These are phyloP conservation scores for Solanum hybrid DNA, from an alignment of 305 asterid species.

Conservation along the genomic window DNA sequence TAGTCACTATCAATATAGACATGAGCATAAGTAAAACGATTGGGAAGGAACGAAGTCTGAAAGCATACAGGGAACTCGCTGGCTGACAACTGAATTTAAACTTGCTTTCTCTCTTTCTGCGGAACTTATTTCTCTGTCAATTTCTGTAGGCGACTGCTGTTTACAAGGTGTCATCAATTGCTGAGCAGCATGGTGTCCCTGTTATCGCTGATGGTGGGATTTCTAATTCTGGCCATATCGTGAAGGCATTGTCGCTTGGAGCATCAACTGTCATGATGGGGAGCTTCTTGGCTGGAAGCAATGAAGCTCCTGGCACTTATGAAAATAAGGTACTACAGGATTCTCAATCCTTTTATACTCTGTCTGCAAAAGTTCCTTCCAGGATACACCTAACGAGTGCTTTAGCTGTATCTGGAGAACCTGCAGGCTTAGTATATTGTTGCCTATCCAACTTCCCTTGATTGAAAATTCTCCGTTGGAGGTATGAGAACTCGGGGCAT, in stretches of 20 bases:
- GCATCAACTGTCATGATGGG: conserved; percentile 99
- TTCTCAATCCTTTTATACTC: background rate
- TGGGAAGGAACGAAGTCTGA: background rate
- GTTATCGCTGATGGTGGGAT: conserved; percentile 97
- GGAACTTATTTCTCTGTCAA: background rate
- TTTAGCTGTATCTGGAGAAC: background rate
- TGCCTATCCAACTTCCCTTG: background rate
- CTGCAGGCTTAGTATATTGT: background rate
- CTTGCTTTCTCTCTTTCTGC: background rate
- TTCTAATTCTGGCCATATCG: conserved; percentile 93
- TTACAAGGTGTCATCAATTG: conserved; percentile 84
- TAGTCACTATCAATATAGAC: background rate
- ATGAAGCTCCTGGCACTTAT: conserved; percentile 82
- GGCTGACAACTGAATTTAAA: background rate
- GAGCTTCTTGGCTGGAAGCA: conserved; percentile 90
- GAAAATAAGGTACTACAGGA: conserved; percentile 43
- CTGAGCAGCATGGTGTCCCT: conserved; percentile 61
- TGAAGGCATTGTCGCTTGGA: conserved; percentile 83
- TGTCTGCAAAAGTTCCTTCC: background rate
- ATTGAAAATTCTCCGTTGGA: background rate
- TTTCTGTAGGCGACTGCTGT: conserved; percentile 78
- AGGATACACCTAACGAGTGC: background rate
- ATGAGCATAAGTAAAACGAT: background rate
- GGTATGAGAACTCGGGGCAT: background rate
- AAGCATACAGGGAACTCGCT: background rate